These are phyloP conservation scores for Neurospora pannonica DNA, from an alignment of 495 filamentous ascomycete species.

Conservation along the genomic window DNA sequence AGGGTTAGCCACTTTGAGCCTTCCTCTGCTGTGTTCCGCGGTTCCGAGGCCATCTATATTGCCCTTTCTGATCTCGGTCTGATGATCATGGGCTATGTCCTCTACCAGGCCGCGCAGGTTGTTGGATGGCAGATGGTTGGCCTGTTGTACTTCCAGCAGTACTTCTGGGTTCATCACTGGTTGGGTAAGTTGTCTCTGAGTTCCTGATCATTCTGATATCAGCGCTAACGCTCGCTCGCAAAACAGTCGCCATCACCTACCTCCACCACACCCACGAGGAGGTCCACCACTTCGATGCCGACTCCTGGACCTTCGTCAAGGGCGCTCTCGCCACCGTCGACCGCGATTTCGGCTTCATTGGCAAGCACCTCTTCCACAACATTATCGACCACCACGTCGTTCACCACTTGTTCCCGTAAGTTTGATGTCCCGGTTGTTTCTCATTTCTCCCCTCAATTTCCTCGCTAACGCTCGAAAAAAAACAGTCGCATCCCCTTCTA, in stretches of 20 bases:
- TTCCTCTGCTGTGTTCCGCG: slow-evolving; percentile 79
- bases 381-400: slow-evolving; percentile 87
- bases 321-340: slow-evolving; percentile 83
- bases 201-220: not conserved
- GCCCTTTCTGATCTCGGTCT: slow-evolving; percentile 75
- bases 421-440: not conserved
- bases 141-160: slow-evolving; percentile 86
- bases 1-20: slow-evolving; percentile 95
- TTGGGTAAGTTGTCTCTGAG: slow-evolving; percentile 54
- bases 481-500: slow-evolving; percentile 74
- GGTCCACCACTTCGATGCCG: slow-evolving; percentile 67
- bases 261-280: slow-evolving; percentile 83
- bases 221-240: slow-evolving; percentile 16
- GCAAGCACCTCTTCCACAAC: slow-evolving; percentile 74
- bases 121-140: slow-evolving; percentile 77
- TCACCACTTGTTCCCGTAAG: slow-evolving; percentile 65
- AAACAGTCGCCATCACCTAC: slow-evolving; percentile 73
- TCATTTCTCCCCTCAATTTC: not conserved
- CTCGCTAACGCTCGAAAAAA: not conserved
- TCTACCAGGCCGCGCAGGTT: slow-evolving; percentile 51
- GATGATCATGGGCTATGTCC: slow-evolving; percentile 40
- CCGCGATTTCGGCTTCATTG: slow-evolving; percentile 80
- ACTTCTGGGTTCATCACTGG: slow-evolving; percentile 99
- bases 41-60: slow-evolving; percentile 78
- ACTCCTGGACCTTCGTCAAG: slow-evolving; percentile 75